Conservation (phyloP, 495 filamentous ascomycete genomes). For the Penicillium coffeae region DNA sequence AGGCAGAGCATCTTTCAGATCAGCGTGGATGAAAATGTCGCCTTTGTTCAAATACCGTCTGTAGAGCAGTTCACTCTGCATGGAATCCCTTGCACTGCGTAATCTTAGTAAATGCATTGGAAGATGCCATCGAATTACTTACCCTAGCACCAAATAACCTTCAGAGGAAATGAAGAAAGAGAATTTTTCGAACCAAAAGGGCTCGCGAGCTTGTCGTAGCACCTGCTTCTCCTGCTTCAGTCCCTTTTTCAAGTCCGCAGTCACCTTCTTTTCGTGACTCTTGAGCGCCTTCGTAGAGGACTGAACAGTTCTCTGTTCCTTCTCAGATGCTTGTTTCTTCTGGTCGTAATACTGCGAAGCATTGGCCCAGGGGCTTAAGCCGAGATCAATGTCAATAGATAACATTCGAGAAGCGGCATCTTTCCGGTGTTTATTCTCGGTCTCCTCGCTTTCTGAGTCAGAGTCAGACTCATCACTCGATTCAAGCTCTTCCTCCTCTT, state of each 20-base stretch:
- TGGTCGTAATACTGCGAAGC: slow-evolving; percentile 89
- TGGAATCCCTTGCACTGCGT: slow-evolving; percentile 70
- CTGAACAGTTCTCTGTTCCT: slow-evolving; percentile 78
- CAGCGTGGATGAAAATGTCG: slow-evolving; percentile 88
- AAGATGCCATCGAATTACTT: slow-evolving; percentile 6
- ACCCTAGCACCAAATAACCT: slow-evolving; percentile 81
- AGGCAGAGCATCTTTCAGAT: slow-evolving; percentile 76
- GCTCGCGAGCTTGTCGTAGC: slow-evolving; percentile 73
- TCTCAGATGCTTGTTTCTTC: slow-evolving; percentile 75
- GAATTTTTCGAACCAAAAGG: slow-evolving; percentile 96
- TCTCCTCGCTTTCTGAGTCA: slow-evolving; percentile 53
- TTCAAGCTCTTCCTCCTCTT: slow-evolving; percentile 53
- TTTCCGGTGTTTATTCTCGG: slow-evolving; percentile 26
- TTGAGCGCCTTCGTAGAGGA: slow-evolving; percentile 84
- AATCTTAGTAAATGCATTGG: slow-evolving; percentile 10
- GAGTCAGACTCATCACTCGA: slow-evolving; percentile 59
- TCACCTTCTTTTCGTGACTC: slow-evolving; percentile 83
- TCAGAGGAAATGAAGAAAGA: slow-evolving; percentile 92
- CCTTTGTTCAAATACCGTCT: slow-evolving; percentile 78
- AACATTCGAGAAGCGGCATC: slow-evolving; percentile 41
- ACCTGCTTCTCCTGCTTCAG: slow-evolving; percentile 91
- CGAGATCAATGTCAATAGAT: slow-evolving; percentile 81
- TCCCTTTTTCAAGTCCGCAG: slow-evolving; percentile 75
- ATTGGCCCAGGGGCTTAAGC: slow-evolving; percentile 81
- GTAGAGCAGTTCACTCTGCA: slow-evolving; percentile 91